Evolutionary conservation across 805 yeast genomes (phyloP), one percentile per base, ranked within the genome.

Genomic region (Geotrichum ghanense): DNA sequence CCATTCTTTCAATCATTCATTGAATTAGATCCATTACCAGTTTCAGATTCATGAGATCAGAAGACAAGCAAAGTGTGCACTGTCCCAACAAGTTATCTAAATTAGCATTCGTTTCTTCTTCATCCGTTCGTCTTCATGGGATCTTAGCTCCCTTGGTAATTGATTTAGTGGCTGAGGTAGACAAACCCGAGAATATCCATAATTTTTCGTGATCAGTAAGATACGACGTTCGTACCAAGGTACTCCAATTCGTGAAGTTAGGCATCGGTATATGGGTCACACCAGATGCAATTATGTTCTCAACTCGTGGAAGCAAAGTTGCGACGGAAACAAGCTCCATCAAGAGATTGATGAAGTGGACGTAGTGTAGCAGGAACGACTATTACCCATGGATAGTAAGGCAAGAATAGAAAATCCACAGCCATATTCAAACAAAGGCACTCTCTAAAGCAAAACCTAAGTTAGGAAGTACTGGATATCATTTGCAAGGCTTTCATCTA

Each of bases 261-360:
- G 21, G 23, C 23, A 20, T 22, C 24, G 19, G 17, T 22, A n/a
- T 20, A 16, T 39, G 14, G 16, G 42, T 21, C 4, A 9, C 4
- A 10, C 42, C 42, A n/a, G 12, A 14, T 5, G 25, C 25, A 22
- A 39, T 39, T 10, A 24, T 21, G 21, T 22, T 22, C 23, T 87
- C n/a, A n/a, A n/a, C n/a, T 79, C 53, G 88, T 95, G 4, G 67
- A 72, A 22, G 67, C 66, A 63, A 87, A 87, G 59, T 86, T 84
- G 64, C 73, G 73, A 52, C 70, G 71, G 66, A 75, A 85, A n/a
- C n/a, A 48, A 86, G 63, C 26, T 72, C 74, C 34, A 78, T 72
- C 64, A 87, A 68, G n/a, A 12, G 79, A 73, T n/a, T 74, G 74
- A 57, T 87, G 95, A 20, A 85, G 74, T 1, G 74, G 72, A 53